A percentile compares a stretch with the other conserved stretches of the same genome.
Conservation (phyloP, 495 filamentous ascomycete genomes). For the Penicillium dipodomyicola region DNA sequence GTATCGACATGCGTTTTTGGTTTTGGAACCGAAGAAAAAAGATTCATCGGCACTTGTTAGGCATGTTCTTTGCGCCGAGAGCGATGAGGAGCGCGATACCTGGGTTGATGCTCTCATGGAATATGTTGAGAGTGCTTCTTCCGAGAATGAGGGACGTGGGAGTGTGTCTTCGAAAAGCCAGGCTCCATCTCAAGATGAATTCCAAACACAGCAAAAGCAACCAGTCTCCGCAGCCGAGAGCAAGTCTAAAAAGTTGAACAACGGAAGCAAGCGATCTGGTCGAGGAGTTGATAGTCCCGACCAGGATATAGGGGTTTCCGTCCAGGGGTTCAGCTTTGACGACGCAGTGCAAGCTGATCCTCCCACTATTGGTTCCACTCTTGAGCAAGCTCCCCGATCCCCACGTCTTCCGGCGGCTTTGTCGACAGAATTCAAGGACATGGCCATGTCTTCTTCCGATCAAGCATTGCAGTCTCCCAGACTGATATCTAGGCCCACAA, state of each 20-base stretch:
- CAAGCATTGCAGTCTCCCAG: conserved; percentile 46
- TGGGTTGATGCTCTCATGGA: conserved; percentile 90
- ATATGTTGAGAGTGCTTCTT: conserved; percentile 76
- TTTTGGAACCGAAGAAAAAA: conserved; percentile 94
- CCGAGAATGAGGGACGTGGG: conserved; percentile 43
- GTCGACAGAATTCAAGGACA: conserved; percentile 30
- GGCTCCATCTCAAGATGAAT: conserved; percentile 21
- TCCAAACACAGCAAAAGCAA: conserved; percentile 17
- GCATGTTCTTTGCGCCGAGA: conserved; percentile 94
- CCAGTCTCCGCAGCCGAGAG: conserved; percentile 14
- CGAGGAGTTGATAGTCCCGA: conserved; percentile 45
- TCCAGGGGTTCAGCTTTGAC: conserved; percentile 84
- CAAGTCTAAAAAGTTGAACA: conserved; percentile 31
- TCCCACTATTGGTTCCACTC: conserved; percentile 58
- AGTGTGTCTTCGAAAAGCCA: conserved; percentile 28
- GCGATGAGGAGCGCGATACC: conserved; percentile 83
- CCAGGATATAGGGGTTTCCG: conserved; percentile 42
- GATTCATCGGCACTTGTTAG: conserved; percentile 87
- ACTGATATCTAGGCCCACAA: conserved; percentile 82
- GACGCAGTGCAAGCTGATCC: conserved; percentile 72
- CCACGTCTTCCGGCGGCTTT: conserved; percentile 30
- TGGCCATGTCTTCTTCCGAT: conserved; percentile 22
- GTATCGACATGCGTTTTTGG: conserved; percentile 93
- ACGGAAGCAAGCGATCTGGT: conserved; percentile 45
- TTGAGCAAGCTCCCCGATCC: conserved; percentile 36